Evolutionary conservation across 2,329 filamentous ascomycete species (phyloP).

Genomic region (Graphium sp.): DNA sequence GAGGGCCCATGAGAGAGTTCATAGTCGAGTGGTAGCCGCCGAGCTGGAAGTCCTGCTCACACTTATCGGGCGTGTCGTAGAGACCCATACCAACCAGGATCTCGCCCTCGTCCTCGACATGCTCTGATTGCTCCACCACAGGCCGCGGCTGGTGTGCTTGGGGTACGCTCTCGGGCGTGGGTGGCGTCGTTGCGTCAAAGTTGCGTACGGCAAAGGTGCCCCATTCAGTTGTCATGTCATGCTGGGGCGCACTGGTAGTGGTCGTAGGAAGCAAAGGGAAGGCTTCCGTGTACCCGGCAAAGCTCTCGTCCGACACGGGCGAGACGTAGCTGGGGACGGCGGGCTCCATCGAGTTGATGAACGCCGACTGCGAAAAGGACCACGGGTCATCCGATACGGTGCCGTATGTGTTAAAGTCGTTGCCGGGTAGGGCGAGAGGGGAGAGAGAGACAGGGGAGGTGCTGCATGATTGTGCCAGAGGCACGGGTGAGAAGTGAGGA

Average conservation of each 20-base stretch:
- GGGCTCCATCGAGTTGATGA: no score
- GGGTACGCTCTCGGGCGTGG: conserved; percentile 41
- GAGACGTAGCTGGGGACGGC: conserved; percentile 12
- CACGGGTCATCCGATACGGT: conserved; percentile 15
- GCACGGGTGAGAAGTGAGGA: conserved; percentile 31
- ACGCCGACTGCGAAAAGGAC: conserved; percentile 14
- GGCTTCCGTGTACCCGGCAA: conserved; percentile 12
- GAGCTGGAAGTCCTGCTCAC: conserved; percentile 27
- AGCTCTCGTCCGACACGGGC: conserved; percentile 8
- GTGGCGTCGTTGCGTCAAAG: conserved; percentile 32
- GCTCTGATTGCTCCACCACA: conserved; percentile 26
- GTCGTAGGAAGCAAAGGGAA: conserved; percentile 12
- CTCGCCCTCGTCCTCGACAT: conserved; percentile 46
- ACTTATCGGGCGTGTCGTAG: conserved; percentile 54
- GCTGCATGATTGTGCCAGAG: conserved; percentile 37
- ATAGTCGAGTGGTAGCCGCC: conserved; percentile 38
- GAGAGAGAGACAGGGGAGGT: conserved; percentile 39
- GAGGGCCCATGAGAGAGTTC: conserved; percentile 30
- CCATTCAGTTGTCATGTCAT: conserved; percentile 22
- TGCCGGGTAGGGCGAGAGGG: conserved; percentile 30
- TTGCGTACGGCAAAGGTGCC: conserved; percentile 25
- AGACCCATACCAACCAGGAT: conserved; percentile 71
- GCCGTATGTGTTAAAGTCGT: conserved; percentile 17
- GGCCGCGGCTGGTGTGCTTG: conserved; percentile 29
- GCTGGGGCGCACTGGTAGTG: conserved; percentile 1